Evolutionary conservation across 148 eudicot species (phyloP).

Genomic region (Linanthus parryae): DNA sequence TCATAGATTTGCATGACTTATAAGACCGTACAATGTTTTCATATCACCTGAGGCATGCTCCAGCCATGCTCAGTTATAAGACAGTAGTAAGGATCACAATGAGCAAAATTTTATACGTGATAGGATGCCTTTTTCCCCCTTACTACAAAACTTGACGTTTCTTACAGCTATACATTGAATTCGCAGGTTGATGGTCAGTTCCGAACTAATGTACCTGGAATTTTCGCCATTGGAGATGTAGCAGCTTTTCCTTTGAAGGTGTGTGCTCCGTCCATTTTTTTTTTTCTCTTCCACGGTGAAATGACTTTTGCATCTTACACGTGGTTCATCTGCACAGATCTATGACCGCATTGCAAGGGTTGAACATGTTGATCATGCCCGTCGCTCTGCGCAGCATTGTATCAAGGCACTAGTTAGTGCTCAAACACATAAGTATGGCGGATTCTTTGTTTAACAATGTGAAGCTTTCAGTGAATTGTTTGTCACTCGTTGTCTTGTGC

Average conservation of each 20-base stretch:
- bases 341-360: conserved; percentile 82
- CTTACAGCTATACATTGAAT: background rate
- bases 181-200: conserved; percentile 95
- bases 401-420: conserved; percentile 66
- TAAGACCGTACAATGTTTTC: no score
- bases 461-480: conserved; percentile 1
- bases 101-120: no score
- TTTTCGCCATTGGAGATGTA: conserved; percentile 97
- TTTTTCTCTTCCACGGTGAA: no score
- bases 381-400: conserved; percentile 90
- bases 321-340: conserved; percentile 47
- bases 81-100: no score
- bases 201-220: conserved; percentile 74
- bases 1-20: no score
- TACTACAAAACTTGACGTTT: background rate
- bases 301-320: conserved; percentile 2
- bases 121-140: no score
- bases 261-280: conserved; percentile 3
- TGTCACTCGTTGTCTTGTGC: no score
- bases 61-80: no score
- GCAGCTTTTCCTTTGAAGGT: conserved; percentile 97
- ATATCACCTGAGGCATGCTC: no score
- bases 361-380: conserved; percentile 99
- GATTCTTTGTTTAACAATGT: conserved; percentile 2
- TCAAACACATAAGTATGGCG: conserved; percentile 56